Evolutionary conservation across 2,329 filamentous ascomycete species (phyloP), one percentile per base, ranked within the genome.

Genomic region (Aspergillus felis): DNA sequence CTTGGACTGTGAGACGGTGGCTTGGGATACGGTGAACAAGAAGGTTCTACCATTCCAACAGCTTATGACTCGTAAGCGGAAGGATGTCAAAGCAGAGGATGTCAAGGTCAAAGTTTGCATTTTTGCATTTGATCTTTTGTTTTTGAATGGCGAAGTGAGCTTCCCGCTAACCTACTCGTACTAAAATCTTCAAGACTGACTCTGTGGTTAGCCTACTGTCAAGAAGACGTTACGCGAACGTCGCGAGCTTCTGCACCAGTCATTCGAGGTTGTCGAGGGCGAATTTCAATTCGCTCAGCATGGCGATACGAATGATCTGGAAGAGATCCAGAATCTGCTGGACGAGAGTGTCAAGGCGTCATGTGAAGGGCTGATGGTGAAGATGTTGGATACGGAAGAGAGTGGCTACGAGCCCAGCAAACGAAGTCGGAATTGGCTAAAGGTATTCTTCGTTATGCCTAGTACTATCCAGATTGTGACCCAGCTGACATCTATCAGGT

Each of bases 291-390:
- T 96, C 64, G 94, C 94, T 9, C 92, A 91, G 35, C 87, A 84
- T 66, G 94, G 92, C 79, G 83, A 99, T 69, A 90, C 90, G 10
- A 90, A 88, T 67, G 91, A 97, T 64, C 82, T 99, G 3, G 93
- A 97, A 54, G 91, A 96, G 68, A 99, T 99, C 55, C 93, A 97
- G 70, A 83, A 82, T 1, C 89, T 99, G 67, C 82, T 99, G 2
- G 94, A 99, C 68, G 93, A 97, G 58, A 94, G 90, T 67, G 89
- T 99, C 62, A 96, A 96, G 74, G 91, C 92, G 2, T 95, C 91
- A 0, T 99, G 94, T 70, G 94, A 99, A 79, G 94, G 94, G 10
- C 81, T 99, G 54, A 99, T 99, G 94, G 94, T 99, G 14, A 99
- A 99, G 80, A 99, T 99, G 94, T 78, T 99, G 58, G 93, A 97